These are phyloP conservation scores for Trichoderma arundinaceum DNA, from an alignment of 2,329 filamentous ascomycete genomes.

Conservation along the genomic window DNA sequence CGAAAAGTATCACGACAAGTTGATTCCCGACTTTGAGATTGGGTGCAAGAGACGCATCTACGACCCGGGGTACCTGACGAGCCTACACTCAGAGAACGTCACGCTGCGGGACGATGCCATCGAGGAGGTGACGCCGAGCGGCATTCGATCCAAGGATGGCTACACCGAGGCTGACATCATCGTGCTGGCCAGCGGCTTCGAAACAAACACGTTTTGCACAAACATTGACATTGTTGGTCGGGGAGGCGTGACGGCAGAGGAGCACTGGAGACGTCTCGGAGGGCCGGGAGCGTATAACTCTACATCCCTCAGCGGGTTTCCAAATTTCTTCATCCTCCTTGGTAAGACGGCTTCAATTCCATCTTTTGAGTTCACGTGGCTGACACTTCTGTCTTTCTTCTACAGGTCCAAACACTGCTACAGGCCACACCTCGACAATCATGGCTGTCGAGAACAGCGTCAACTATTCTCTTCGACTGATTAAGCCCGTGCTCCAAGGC, in stretches of 20 bases:
- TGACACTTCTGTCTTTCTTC: background rate
- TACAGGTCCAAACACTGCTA: slow-evolving; percentile 63
- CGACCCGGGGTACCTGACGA: slow-evolving; percentile 60
- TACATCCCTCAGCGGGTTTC: slow-evolving; percentile 63
- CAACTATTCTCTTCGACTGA: slow-evolving; percentile 64
- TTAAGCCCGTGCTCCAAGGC: slow-evolving; percentile 53
- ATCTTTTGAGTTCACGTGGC: background rate
- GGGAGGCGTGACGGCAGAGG: slow-evolving; percentile 54
- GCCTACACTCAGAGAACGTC: slow-evolving; percentile 57
- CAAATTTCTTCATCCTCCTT: slow-evolving; percentile 69
- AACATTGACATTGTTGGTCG: slow-evolving; percentile 60
- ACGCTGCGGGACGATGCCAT: slow-evolving; percentile 55
- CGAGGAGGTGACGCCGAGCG: slow-evolving; percentile 52
- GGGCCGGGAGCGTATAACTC: slow-evolving; percentile 67
- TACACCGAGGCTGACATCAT: slow-evolving; percentile 63
- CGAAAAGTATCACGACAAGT: slow-evolving; percentile 63
- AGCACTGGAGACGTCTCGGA: slow-evolving; percentile 64
- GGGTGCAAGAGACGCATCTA: slow-evolving; percentile 70
- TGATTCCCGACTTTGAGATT: slow-evolving; percentile 66
- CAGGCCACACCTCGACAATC: slow-evolving; percentile 66
- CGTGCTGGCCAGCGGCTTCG: slow-evolving; percentile 66
- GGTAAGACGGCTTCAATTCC: slow-evolving; percentile 41
- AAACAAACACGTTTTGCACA: slow-evolving; percentile 59
- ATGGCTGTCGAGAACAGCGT: slow-evolving; percentile 66
- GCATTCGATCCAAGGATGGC: slow-evolving; percentile 46